Conservation (phyloP, 495 filamentous ascomycete genomes). For the Neurospora sp. region DNA sequence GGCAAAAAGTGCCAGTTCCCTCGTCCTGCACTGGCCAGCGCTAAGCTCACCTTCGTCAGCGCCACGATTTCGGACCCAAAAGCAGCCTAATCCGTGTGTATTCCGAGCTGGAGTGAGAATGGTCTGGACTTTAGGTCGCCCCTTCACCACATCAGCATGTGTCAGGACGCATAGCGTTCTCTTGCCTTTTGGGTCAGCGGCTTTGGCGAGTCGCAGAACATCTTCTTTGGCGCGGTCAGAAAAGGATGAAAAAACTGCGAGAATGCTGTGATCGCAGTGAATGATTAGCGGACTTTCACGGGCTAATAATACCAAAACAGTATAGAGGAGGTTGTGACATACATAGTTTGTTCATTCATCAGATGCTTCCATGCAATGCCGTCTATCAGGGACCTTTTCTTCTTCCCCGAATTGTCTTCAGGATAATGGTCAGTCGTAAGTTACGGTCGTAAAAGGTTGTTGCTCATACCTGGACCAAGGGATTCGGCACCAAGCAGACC, state of each 20-base stretch:
- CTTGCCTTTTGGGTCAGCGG: conserved; percentile 34
- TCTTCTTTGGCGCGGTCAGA: conserved; percentile 51
- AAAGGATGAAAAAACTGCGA: conserved; percentile 48
- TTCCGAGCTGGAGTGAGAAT: conserved; percentile 32
- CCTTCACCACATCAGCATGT: conserved; percentile 45
- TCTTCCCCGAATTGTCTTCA: background rate
- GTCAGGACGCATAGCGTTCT: conserved; percentile 51
- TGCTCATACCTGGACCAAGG: background rate
- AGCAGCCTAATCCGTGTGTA: conserved; percentile 44
- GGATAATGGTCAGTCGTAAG: background rate
- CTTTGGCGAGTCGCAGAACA: conserved; percentile 42
- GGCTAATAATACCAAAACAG: background rate
- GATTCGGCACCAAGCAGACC: background rate
- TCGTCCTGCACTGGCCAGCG: conserved; percentile 14
- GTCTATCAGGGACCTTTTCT: conserved; percentile 8
- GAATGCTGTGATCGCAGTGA: conserved; percentile 17
- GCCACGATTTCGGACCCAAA: conserved; percentile 47
- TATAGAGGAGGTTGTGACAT: background rate
- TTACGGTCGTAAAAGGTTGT: background rate
- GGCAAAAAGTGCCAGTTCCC: conserved; percentile 31
- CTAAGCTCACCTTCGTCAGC: conserved; percentile 20
- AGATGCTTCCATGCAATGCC: conserved; percentile 10
- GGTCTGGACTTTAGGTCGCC: conserved; percentile 28
- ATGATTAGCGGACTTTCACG: background rate
- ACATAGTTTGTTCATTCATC: conserved; percentile 14